A percentile compares a stretch with the other conserved stretches of the same genome.
These are phyloP conservation scores for Debaryomyces subglobosus DNA, from an alignment of 1,139 yeast species.

Conservation along the genomic window DNA sequence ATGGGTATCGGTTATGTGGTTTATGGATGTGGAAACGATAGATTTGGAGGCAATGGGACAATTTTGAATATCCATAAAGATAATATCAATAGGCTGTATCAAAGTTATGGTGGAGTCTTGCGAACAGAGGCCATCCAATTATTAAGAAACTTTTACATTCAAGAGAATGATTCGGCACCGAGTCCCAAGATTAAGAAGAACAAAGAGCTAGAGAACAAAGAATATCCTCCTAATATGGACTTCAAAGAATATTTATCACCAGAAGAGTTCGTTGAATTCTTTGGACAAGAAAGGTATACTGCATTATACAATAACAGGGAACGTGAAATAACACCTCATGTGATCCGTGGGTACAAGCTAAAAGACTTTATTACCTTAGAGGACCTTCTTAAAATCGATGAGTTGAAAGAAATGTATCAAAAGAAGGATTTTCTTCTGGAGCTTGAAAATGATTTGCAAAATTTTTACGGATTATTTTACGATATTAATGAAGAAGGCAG, in stretches of 20 bases:
- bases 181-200: slow-evolving; percentile 74
- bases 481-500: slow-evolving; percentile 27
- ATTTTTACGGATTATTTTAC: slow-evolving; percentile 35
- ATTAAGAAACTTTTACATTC: slow-evolving; percentile 78
- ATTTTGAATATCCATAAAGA: slow-evolving; percentile 68
- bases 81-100: slow-evolving; percentile 42
- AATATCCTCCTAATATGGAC: slow-evolving; percentile 54
- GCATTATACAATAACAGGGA: slow-evolving; percentile 12
- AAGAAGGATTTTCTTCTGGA: slow-evolving; percentile 16
- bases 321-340: slow-evolving; percentile 36
- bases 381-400: slow-evolving; percentile 25
- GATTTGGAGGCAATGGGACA: slow-evolving; percentile 97
- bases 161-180: slow-evolving; percentile 87
- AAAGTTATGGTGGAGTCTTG: slow-evolving; percentile 74
- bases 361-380: slow-evolving; percentile 23
- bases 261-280: slow-evolving; percentile 30
- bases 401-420: slow-evolving; percentile 17
- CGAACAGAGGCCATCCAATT: slow-evolving; percentile 83
- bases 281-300: slow-evolving; percentile 28
- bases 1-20: slow-evolving; percentile 71
- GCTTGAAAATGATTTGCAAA: slow-evolving; percentile 24
- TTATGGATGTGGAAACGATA: slow-evolving; percentile 91
- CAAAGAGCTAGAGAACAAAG: slow-evolving; percentile 67
- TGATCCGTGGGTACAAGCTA: slow-evolving; percentile 29
- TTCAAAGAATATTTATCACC: slow-evolving; percentile 22